Evolutionary conservation across 2,329 filamentous ascomycete species (phyloP).

Genomic region (Ascochyta lentis): DNA sequence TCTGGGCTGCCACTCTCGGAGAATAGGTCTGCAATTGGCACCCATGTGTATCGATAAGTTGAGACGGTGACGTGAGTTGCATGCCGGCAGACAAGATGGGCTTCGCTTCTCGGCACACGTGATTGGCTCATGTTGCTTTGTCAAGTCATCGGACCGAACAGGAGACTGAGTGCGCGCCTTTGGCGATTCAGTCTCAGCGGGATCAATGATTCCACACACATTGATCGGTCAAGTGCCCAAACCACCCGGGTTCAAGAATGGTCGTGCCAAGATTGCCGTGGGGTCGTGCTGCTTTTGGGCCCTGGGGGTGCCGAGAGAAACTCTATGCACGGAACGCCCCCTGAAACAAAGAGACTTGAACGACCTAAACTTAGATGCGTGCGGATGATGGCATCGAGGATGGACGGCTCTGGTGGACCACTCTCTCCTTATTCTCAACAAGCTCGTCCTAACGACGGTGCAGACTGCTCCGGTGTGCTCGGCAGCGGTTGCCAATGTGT

Average conservation of each 20-base stretch:
- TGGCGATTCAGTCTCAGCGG: not conserved
- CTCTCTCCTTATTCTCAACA: constrained; percentile 15
- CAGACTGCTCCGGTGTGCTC: constrained; percentile 3
- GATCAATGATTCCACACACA: not conserved
- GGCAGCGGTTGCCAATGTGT: constrained; percentile 23
- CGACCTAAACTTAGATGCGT: constrained; percentile 16
- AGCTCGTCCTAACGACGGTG: constrained; percentile 8
- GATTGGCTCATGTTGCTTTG: constrained; percentile 12
- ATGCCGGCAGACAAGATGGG: constrained; percentile 16
- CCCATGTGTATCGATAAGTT: constrained; percentile 5
- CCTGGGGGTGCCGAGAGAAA: constrained; percentile 10
- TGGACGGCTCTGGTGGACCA: constrained; percentile 2
- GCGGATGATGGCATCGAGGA: constrained; percentile 11
- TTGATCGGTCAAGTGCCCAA: constrained; percentile 7
- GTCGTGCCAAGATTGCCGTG: constrained; percentile 14
- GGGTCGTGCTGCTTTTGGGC: constrained; percentile 16
- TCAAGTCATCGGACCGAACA: constrained; percentile 11
- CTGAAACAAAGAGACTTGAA: constrained; percentile 9
- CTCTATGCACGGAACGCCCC: constrained; percentile 11
- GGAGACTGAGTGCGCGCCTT: not conserved
- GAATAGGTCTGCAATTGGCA: constrained; percentile 2
- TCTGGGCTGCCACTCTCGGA: constrained; percentile 2
- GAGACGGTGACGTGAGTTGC: constrained; percentile 14
- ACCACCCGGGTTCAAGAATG: not conserved
- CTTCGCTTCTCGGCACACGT: constrained; percentile 18